A percentile compares a stretch with the other conserved stretches of the same genome.
Evolutionary conservation across 2,329 filamentous ascomycete genomes (phyloP).

Genomic region (Trichoderma sp.): DNA sequence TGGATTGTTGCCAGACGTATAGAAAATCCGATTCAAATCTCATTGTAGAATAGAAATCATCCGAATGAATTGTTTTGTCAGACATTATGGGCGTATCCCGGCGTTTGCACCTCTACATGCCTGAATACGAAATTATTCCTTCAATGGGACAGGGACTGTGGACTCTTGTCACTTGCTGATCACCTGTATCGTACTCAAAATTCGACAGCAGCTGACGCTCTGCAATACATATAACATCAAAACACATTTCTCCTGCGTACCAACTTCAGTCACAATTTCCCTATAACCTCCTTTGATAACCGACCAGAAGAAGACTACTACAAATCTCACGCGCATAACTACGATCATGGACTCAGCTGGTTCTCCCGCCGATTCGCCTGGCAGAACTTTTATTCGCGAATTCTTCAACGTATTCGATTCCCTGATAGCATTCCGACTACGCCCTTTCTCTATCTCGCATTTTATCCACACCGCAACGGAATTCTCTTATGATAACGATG

Average conservation of each 20-base stretch:
- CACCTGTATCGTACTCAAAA: background rate
- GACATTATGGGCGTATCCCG: background rate
- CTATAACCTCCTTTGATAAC: background rate
- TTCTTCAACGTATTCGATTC: background rate
- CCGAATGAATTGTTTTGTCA: background rate
- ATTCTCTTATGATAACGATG: background rate
- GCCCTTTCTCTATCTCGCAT: background rate
- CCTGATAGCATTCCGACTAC: background rate
- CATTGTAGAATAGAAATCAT: background rate
- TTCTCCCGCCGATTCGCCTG: background rate
- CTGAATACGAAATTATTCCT: background rate
- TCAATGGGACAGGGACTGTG: background rate
- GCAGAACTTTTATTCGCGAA: background rate
- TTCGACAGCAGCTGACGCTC: background rate
- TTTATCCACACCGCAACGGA: background rate
- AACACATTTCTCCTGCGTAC: background rate
- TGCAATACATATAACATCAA: background rate
- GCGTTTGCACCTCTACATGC: background rate
- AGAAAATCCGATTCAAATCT: background rate
- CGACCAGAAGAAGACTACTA: too few species aligned
- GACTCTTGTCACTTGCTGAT: background rate
- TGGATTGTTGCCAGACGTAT: background rate
- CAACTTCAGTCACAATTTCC: background rate
- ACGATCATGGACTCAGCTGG: too few species aligned
- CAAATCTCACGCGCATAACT: too few species aligned